Evolutionary conservation across 129 eudicot genomes (phyloP), one percentile per base, ranked within the genome.

Genomic region (Flaveria sonorensis): DNA sequence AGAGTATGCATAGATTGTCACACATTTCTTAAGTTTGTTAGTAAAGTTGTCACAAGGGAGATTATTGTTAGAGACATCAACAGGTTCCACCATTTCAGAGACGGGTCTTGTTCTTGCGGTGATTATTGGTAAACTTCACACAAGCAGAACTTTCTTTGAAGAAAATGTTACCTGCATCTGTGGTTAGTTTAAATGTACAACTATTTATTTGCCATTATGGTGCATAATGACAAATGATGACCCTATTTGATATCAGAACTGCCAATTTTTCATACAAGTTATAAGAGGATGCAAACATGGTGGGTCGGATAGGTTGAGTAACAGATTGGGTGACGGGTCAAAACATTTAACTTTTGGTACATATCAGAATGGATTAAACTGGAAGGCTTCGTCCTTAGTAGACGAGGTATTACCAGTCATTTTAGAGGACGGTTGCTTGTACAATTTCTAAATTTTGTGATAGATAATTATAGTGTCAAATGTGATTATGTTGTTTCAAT

Each of bases 1-100:
- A 77, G 92, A 23, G 84, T 94, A 21, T 91, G 99, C 73, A 50
- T 89, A 53, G 98, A 94, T 60, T 94, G 98, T 75, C 98, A 94
- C 53, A 87, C 90, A 20, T 88, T 91, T 56, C 88, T 94, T 75
- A 94, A 94, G 85, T 89, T 79, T 74, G 91, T 89, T 30, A 87
- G 91, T 79, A 87, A 86, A 62, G 84, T 91, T 32, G 91, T 77
- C 16, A 75, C 85, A 8, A 83, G 96, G 63, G 93, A 88, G 76
- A 85, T 90, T 11, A 78, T 93, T 43, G 81, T 93, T 51, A 81
- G 98, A 79, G 98, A 92, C 77, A 78, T 86, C 61, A 88, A 88
- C 78, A 70, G 97, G 51, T 93, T 88, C 75, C 98, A 90, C 70
- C 98, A 93, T 87, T 90, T 88, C 52, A 87, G 79, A 77, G 88